Conservation (phyloP, 1,139 yeast genomes). For the Protomyces macrosporus region DNA sequence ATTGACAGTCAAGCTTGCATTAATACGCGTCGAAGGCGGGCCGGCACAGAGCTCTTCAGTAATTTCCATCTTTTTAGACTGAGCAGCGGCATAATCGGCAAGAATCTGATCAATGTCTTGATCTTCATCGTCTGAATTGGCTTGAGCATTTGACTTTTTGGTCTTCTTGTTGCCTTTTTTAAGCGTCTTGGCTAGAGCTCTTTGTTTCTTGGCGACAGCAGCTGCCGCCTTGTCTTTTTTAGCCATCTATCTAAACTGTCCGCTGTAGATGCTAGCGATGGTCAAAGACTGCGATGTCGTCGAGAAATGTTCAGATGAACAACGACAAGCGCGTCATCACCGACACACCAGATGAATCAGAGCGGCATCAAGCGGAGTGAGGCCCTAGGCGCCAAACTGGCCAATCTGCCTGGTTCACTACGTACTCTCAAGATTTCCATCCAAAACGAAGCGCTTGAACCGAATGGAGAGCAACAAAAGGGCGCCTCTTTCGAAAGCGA, state of each 20-base stretch:
- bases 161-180: constrained; percentile 67
- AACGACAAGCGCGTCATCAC: not conserved
- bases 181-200: constrained; percentile 68
- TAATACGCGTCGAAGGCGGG: constrained; percentile 65
- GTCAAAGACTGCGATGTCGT: not conserved
- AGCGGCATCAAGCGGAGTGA: constrained; percentile 14
- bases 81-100: constrained; percentile 53
- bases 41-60: constrained; percentile 49
- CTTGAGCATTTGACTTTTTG: constrained; percentile 59
- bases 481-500: constrained; percentile 37
- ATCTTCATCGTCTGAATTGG: constrained; percentile 58
- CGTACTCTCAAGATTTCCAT: constrained; percentile 20
- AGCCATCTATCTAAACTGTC: not conserved
- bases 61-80: constrained; percentile 70
- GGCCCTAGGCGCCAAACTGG: not conserved
- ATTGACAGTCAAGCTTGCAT: constrained; percentile 65
- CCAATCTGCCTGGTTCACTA: not conserved
- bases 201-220: constrained; percentile 70
- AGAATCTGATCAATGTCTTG: constrained; percentile 80
- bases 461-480: constrained; percentile 34
- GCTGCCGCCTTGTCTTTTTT: constrained; percentile 25
- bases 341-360: constrained; percentile 15
- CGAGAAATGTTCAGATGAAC: not conserved
- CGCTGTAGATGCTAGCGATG: too few relatives aligned
- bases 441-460: constrained; percentile 32